Evolutionary conservation across 2,329 filamentous ascomycete species (phyloP).

Genomic region (Cryphonectria naterciae): DNA sequence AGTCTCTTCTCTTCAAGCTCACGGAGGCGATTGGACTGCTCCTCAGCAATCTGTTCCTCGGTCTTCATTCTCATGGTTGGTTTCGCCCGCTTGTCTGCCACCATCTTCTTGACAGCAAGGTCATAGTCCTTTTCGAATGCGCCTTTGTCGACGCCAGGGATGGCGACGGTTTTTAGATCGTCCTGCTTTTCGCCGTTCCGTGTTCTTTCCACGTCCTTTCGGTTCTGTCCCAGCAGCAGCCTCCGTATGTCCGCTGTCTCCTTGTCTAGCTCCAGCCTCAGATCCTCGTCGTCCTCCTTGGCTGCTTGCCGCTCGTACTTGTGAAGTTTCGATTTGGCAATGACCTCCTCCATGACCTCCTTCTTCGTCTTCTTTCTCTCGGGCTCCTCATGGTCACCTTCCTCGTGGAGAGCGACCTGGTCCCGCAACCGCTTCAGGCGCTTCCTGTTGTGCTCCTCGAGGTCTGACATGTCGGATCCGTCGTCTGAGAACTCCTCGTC

Average conservation of each 20-base stretch:
- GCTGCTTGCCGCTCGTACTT: conserved; percentile 92
- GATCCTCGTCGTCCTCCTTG: conserved; percentile 91
- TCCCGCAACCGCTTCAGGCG: conserved; percentile 61
- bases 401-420: conserved; percentile 46
- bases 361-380: conserved; percentile 93
- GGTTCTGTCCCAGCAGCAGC: conserved; percentile 63
- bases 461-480: conserved; percentile 59
- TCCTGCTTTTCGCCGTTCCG: conserved; percentile 34
- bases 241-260: conserved; percentile 77
- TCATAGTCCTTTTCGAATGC: conserved; percentile 89
- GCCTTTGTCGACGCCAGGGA: conserved; percentile 62
- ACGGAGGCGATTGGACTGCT: conserved; percentile 76
- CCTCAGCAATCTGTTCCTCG: conserved; percentile 79
- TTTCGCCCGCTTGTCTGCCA: conserved; percentile 81
- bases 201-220: conserved; percentile 33
- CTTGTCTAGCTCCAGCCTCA: conserved; percentile 82
- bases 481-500: conserved; percentile 67
- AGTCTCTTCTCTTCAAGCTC: conserved; percentile 82
- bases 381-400: conserved; percentile 60
- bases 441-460: conserved; percentile 50
- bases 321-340: conserved; percentile 93
- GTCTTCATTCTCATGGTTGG: conserved; percentile 90
- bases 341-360: conserved; percentile 97
- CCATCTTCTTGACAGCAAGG: conserved; percentile 76
- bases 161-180: conserved; percentile 21